phyloP scores from a whole-genome alignment of 257 asterid genomes.

The Jaltomata sinuosa region DNA sequence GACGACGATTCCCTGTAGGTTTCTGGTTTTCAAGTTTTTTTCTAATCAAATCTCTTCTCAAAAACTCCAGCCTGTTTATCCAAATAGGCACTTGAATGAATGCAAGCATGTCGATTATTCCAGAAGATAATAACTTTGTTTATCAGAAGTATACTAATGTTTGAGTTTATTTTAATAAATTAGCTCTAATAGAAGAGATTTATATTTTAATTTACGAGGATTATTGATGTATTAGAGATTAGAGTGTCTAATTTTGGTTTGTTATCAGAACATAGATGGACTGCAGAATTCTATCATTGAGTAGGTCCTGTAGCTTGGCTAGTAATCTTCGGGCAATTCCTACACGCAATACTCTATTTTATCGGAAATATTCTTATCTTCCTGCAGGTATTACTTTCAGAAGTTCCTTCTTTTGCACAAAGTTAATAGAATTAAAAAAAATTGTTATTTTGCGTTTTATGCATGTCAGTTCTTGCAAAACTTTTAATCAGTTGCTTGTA shows the following conservation, averaged over 20 bases:
- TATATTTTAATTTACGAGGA: not conserved
- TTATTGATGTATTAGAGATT: not conserved
- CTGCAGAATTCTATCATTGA: conserved; percentile 51
- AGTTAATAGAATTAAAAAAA: not conserved
- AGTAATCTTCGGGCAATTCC: conserved; percentile 17
- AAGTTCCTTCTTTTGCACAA: not conserved
- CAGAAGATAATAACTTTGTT: not conserved
- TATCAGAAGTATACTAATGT: not conserved
- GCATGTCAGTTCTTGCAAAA: not conserved
- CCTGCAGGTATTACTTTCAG: conserved; percentile 21
- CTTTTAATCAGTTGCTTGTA: not conserved
- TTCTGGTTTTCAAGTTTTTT: no score
- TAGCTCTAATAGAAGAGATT: not conserved
- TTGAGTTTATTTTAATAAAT: not conserved
- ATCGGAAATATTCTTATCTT: conserved; percentile 9
- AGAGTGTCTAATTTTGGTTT: not conserved
- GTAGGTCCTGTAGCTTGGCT: conserved; percentile 27
- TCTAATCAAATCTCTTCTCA: no score
- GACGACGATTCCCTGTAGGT: not conserved
- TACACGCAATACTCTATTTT: conserved; percentile 11
- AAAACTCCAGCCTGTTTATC: no score
- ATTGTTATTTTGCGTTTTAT: not conserved
- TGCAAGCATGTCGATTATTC: not conserved
- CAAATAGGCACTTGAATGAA: not conserved
- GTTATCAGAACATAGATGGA: conserved; percentile 39